Base-by-base conservation (phyloP, 2,329 filamentous ascomycete genomes). In the Botrytis porri region DNA sequence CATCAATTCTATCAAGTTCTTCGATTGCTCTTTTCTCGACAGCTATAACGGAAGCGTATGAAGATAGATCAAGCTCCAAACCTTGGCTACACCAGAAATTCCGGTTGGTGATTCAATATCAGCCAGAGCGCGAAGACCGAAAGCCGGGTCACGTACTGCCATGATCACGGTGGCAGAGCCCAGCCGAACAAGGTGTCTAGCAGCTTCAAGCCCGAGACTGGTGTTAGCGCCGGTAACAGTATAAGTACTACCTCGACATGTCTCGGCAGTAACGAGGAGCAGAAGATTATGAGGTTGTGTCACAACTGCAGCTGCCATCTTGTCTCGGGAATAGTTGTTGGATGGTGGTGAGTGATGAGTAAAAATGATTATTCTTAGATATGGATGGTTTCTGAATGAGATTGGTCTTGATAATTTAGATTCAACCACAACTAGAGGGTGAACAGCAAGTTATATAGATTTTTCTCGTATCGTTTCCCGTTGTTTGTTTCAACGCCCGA, bases 191-290 rank as follows among this genome's bases (percentile, higher is more conserved):
- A 85, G 78, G 59, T 85, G 82, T 1, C 79, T 78, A 20, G 81
- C 80, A 0, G 83, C 80, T 74, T 84, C 84, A 0, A 83, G 77
- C 1, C 84, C 84, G 0, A 86, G 77, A 2, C 85, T 84, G 7
- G 78, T 78, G 72, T 84, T 85, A 61, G 83, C 80, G n/a, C 84
- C 85, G 5, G 75, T 74, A 22, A 75, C 57, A 45, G 76, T 62
- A n/a, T 70, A 73, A 10, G 25, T 70, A 9, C 22, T 20, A 1
- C 45, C 65, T 45, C n/a, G 37, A 39, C 37, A 72, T 60, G 41
- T 72, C 25, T 69, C 63, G 6, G 43, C 20, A n/a, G 71, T 69
- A 18, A 39, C 29, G 39, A 67, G 43, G 39, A 69, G 45, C 32
- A 54, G 63, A 29, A 69, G 51, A 20, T 60, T 39, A 12, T 43